These are phyloP conservation scores for Pythium sp. DNA, from an alignment of 352 stramenopile genomes.

Conservation along the genomic window DNA sequence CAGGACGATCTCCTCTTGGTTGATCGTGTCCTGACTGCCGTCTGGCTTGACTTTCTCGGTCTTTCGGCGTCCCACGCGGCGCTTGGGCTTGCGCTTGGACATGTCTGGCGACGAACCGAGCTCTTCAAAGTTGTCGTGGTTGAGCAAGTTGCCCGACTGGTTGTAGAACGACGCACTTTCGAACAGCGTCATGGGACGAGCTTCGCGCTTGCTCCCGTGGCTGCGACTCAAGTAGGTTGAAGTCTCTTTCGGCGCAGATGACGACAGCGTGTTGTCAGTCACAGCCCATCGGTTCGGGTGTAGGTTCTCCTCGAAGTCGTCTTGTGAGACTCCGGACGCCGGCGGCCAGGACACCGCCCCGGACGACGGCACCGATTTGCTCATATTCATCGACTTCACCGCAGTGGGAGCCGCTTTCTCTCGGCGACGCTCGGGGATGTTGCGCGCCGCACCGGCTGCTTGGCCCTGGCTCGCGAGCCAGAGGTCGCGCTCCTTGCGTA, in stretches of 20 bases:
- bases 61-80: slow-evolving; percentile 57
- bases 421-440: slow-evolving; percentile 34
- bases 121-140: slow-evolving; percentile 68
- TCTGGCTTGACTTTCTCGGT: slow-evolving; percentile 40
- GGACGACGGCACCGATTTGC: slow-evolving; percentile 38
- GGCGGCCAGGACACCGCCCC: slow-evolving; percentile 55
- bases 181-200: slow-evolving; percentile 72
- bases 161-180: slow-evolving; percentile 80
- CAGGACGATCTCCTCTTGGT: slow-evolving; percentile 64
- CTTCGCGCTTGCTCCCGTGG: slow-evolving; percentile 37
- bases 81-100: slow-evolving; percentile 38
- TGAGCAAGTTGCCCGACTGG: slow-evolving; percentile 64
- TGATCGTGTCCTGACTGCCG: slow-evolving; percentile 31
- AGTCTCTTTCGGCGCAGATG: slow-evolving; percentile 34
- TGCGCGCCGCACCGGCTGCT: slow-evolving; percentile 18
- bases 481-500: slow-evolving; percentile 38
- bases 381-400: slow-evolving; percentile 24
- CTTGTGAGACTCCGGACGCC: slow-evolving; percentile 13
- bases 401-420: slow-evolving; percentile 11
- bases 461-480: slow-evolving; percentile 25
- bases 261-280: slow-evolving; percentile 10
- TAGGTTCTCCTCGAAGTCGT: slow-evolving; percentile 32
- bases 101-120: slow-evolving; percentile 53
- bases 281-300: slow-evolving; percentile 25
- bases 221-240: slow-evolving; percentile 22